Base-by-base conservation (phyloP, 148 eudicot genomes). In the Selenicereus undatus region DNA sequence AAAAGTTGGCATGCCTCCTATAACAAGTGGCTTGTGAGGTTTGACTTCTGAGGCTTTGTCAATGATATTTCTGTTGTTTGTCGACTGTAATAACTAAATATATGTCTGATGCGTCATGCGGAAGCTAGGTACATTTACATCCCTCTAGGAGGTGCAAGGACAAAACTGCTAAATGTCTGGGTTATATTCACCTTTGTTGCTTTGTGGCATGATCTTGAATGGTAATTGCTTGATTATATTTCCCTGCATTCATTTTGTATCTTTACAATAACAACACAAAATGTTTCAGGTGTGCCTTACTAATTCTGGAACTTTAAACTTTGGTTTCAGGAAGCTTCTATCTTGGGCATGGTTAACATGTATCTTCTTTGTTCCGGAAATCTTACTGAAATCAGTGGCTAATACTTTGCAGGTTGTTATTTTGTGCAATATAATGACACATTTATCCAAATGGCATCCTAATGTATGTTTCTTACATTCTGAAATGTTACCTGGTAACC, bases 331-430 rank as follows among this genome's bases (percentile, higher is more conserved):
- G 99, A 95, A 93, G 83, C 99, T 95, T 89, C 90, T 95, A 64
- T 92, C 97, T 18, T 95, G 99, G 97, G 99, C 99, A 74, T 95
- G 99, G 99, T 89, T 95, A 86, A 95, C 97, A 12, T 95, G 98
- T 79, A 51, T 93, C 80, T 92, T 95, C 87, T 95, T 91, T 79
- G 78, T 95, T 69, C 99, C 99, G 51, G 99, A 95, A 84, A 89
- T 95, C 89, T 81, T 95, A 52, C 85, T 93, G 79, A 95, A 95
- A 83, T 92, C 97, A 78, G 88, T 85, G 24, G 88, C 93, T 74
- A 88, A 65, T 66, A 65, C 90, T 82, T 88, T 90, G 78, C 80
- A 91, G 99, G 97, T 95, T 75, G 56, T 76, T 22, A 71, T 82
- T 50, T 42, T 22, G 14, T 4, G 5, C 43, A 7, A 39, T 39